These are phyloP conservation scores for Holtermanniella nyarrowii DNA, from an alignment of 768 basidiomycete genomes.

Conservation along the genomic window DNA sequence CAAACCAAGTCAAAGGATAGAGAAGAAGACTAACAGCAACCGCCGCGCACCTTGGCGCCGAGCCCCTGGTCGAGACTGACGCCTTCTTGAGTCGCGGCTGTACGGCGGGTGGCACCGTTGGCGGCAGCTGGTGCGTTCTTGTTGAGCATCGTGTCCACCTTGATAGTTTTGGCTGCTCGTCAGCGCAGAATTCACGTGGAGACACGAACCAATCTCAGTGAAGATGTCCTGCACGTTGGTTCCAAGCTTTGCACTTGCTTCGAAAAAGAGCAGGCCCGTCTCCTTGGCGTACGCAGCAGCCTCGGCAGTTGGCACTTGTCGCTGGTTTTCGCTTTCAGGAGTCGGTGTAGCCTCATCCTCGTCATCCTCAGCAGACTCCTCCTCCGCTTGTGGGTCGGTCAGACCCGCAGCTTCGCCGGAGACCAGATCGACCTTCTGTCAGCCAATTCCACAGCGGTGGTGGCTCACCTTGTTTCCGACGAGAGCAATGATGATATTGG, in stretches of 20 bases:
- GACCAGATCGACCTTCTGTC: conserved; percentile 38
- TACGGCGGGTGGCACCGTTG: conserved; percentile 10
- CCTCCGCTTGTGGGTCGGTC: conserved; percentile 57
- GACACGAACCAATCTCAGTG: conserved; percentile 79
- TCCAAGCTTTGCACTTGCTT: conserved; percentile 95
- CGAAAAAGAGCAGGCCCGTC: conserved; percentile 88
- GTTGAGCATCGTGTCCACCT: conserved; percentile 87
- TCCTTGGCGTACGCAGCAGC: conserved; percentile 94
- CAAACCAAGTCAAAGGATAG: neutral
- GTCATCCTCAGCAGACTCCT: conserved; percentile 34
- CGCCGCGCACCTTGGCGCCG: conserved; percentile 30
- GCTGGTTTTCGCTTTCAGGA: conserved; percentile 23
- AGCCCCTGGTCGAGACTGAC: conserved; percentile 40
- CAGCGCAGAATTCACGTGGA: neutral
- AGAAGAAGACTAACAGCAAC: conserved; percentile 27
- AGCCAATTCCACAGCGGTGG: conserved; percentile 26
- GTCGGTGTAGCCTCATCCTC: conserved; percentile 25
- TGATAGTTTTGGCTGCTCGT: conserved; percentile 62
- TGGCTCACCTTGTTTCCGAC: conserved; percentile 94
- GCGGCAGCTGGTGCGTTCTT: conserved; percentile 54
- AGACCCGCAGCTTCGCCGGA: conserved; percentile 46
- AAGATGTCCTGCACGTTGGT: conserved; percentile 93
- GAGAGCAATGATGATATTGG: conserved; percentile 96
- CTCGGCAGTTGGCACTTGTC: conserved; percentile 89
- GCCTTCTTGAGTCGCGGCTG: conserved; percentile 5